Conservation (phyloP, 768 basidiomycete genomes). For the Tricholoma sp. region DNA sequence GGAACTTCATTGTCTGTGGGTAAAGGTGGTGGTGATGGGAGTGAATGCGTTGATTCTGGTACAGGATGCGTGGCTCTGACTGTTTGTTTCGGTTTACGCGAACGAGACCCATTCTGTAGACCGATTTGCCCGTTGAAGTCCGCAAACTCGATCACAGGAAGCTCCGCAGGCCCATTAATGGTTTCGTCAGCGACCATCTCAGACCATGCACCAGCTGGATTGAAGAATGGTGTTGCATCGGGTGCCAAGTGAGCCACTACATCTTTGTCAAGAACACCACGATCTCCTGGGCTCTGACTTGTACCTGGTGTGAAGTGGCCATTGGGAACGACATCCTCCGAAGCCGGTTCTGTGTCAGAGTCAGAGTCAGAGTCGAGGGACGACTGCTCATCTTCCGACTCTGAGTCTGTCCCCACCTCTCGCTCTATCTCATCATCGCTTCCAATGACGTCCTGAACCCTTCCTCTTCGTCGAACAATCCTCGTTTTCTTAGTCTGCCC, state of each 20-base stretch:
- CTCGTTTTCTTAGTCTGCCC: constrained; percentile 37
- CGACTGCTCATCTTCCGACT: constrained; percentile 58
- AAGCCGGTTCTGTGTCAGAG: constrained; percentile 66
- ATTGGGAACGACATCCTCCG: constrained; percentile 53
- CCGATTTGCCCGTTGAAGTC: constrained; percentile 46
- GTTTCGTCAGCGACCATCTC: constrained; percentile 80
- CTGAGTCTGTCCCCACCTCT: constrained; percentile 67
- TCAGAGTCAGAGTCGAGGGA: constrained; percentile 57
- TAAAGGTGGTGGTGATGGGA: constrained; percentile 25
- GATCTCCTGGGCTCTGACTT: constrained; percentile 53
- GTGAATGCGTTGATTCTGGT: constrained; percentile 23
- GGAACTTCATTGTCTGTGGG: constrained; percentile 18
- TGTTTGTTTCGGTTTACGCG: constrained; percentile 39
- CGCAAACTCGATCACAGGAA: constrained; percentile 80
- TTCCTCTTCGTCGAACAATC: constrained; percentile 56
- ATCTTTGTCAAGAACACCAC: constrained; percentile 28
- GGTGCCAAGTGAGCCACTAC: constrained; percentile 15
- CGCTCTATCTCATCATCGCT: constrained; percentile 79
- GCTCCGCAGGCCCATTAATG: constrained; percentile 54
- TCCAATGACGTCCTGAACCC: constrained; percentile 51
- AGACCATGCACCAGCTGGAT: constrained; percentile 60
- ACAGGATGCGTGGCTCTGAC: constrained; percentile 30
- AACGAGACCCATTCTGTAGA: constrained; percentile 21
- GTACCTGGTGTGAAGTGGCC: constrained; percentile 61
- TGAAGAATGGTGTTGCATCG: constrained; percentile 46